Base-by-base conservation (phyloP, 306 rosid genomes). In the Dryas octopetala region DNA sequence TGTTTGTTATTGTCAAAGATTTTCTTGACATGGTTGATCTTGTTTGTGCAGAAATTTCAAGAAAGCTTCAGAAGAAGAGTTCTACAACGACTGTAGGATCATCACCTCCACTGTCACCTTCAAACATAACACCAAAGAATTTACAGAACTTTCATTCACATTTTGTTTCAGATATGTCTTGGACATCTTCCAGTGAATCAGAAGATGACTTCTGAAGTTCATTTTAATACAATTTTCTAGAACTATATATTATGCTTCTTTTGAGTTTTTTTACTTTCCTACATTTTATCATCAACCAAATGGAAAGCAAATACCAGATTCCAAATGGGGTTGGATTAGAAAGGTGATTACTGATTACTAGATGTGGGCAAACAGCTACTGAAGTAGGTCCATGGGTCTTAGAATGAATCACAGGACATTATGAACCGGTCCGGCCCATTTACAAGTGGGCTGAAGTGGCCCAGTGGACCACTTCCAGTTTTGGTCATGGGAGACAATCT, bases 21-120 rank as follows among this genome's bases (percentile, higher is more conserved):
- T 95, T 95, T 78, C 84, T 89, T 32, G 86, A 73, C 76, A 89
- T 82, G 87, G 90, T 95, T 3, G 78, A 78, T 75, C 89, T 85
- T 74, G 93, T 88, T 52, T 81, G 93, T 70, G 45, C 62, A 11
- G 91, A 88, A 48, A 83, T 86, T 6, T 74, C 77, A 49, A 79
- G 75, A 68, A 80, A 82, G 77, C 6, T 85, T 7, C 91, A 86
- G 51, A 91, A 70, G 90, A 83, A 74, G 66, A 12, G 15, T 64
- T 9, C 26, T 53, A 76, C 74, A 57, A 40, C 53, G 47, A 81
- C 75, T 55, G 65, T 41, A 52, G 80, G 12, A 52, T 58, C 79
- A 44, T 81, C 84, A 28, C 86, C 90, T 70, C 88, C 96, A 28
- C 55, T 82, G 70, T 91, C 95, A 41, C 90, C 90, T 62, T 74